Base-by-base conservation (phyloP, 164 flowering plant genomes). In the Aristolochia fimbriata region DNA sequence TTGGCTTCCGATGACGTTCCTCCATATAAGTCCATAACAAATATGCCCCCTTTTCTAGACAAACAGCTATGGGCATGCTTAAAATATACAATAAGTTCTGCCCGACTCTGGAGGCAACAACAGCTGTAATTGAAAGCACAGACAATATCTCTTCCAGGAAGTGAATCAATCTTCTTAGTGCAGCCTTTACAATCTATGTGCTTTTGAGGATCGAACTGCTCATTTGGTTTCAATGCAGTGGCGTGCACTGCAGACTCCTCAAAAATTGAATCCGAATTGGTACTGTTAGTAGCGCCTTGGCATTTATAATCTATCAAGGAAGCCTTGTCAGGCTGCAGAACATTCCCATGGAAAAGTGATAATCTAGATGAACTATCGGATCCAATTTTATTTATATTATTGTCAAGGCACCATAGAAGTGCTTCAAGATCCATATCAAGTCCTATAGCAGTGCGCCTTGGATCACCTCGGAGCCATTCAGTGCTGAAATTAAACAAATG, bases 41-140 rank as follows among this genome's bases (percentile, higher is more conserved):
- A 90, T 73, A 93, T 87, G 19, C 94, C 97, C 56, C 97, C 96
- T 65, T 64, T 82, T 53, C 68, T 82, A 22, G 91, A 90, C 76
- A 90, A 77, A 19, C 78, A 57, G 51, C 57, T 61, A 52, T 72
- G 82, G 20, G 77, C 90, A 77, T 87, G 83, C 80, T 80, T 87
- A 76, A 93, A 93, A 71, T 93, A 93, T 60, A 69, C 55, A 58
- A 93, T 73, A 65, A 93, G 75, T 24, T 93, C 96, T 21, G 64
- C 63, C 14, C 92, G 86, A 67, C 49, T 76, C 43, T 90, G 97
- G 57, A 90, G 86, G 77, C 96, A 88, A 65, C 98, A 93, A 58
- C 96, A 87, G 74, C 98, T 93, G 75, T 90, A 93, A 71, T 93
- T 93, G 71, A 93, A 93, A 54, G 97, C 97, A 70, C 98, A 93